Conservation (phyloP, 1,139 yeast genomes). For the Magnusiomyces fungicola region DNA sequence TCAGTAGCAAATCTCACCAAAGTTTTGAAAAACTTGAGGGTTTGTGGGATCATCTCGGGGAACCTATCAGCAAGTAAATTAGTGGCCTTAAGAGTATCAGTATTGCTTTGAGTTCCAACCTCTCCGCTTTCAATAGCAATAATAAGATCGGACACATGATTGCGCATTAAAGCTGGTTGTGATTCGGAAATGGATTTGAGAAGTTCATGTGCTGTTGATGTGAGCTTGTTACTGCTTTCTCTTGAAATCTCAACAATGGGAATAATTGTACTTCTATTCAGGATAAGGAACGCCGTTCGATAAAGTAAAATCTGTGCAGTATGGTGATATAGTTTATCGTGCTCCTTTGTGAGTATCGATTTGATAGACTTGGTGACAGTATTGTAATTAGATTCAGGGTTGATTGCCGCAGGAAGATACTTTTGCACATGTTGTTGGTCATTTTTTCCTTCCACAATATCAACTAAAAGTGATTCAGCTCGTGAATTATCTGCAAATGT, state of each 20-base stretch:
- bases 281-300: constrained; percentile 54
- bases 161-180: constrained; percentile 58
- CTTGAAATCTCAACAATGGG: constrained; percentile 46
- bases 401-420: constrained; percentile 25
- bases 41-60: constrained; percentile 33
- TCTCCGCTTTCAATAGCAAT: constrained; percentile 33
- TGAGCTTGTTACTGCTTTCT: constrained; percentile 31
- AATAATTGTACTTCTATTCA: constrained; percentile 58
- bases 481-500: constrained; percentile 44
- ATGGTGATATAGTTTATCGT: constrained; percentile 4
- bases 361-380: constrained; percentile 54
- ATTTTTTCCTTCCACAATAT: constrained; percentile 6
- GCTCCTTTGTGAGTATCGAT: constrained; percentile 38
- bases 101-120: constrained; percentile 29
- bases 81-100: constrained; percentile 49
- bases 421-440: neutral
- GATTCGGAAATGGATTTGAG: constrained; percentile 54
- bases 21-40: constrained; percentile 32
- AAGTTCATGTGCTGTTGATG: constrained; percentile 42
- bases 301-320: constrained; percentile 47
- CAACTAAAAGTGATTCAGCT: constrained; percentile 28
- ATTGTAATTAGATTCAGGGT: constrained; percentile 53
- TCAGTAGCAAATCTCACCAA: constrained; percentile 39
- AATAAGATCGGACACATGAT: constrained; percentile 48
- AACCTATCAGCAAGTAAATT: constrained; percentile 49